A percentile compares a stretch with the other conserved stretches of the same genome.
Conservation (phyloP, 2,329 filamentous ascomycete genomes). For the Arthrocladium fulminans region DNA sequence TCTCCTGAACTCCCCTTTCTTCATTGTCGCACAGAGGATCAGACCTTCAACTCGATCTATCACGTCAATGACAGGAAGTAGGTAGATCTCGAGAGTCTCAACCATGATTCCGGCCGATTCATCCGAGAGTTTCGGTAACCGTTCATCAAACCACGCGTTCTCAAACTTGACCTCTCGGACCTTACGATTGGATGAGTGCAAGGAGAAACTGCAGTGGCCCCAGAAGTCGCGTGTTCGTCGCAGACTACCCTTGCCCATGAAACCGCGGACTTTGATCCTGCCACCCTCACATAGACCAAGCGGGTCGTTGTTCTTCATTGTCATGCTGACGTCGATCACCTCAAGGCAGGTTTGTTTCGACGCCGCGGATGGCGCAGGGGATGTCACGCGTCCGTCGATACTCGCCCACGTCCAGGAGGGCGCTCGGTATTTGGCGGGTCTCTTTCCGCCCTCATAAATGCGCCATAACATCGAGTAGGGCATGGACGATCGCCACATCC, state of each 20-base stretch:
- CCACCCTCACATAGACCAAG: conserved; percentile 18
- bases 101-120: conserved; percentile 12
- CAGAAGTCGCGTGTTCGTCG: conserved; percentile 22
- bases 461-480: conserved; percentile 22
- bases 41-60: conserved; percentile 22
- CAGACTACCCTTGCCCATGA: conserved; percentile 21
- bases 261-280: conserved; percentile 19
- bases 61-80: conserved; percentile 21
- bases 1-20: conserved; percentile 21
- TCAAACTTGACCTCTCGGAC: conserved; percentile 17
- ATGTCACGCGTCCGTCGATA: conserved; percentile 22
- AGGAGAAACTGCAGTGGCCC: conserved; percentile 18
- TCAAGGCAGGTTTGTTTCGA: conserved; percentile 21
- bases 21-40: conserved; percentile 22
- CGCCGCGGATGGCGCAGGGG: conserved; percentile 16
- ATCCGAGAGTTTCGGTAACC: conserved; percentile 20
- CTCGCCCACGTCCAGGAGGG: conserved; percentile 23
- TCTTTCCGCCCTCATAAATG: conserved; percentile 15
- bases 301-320: conserved; percentile 16
- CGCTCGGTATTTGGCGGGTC: conserved; percentile 19
- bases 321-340: conserved; percentile 18
- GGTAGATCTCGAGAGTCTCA: conserved; percentile 22
- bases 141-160: conserved; percentile 21
- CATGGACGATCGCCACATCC: conserved; percentile 20
- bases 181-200: background rate